These are phyloP conservation scores for Starmerella khaoyaiensis DNA, from an alignment of 805 yeast species.

Conservation along the genomic window DNA sequence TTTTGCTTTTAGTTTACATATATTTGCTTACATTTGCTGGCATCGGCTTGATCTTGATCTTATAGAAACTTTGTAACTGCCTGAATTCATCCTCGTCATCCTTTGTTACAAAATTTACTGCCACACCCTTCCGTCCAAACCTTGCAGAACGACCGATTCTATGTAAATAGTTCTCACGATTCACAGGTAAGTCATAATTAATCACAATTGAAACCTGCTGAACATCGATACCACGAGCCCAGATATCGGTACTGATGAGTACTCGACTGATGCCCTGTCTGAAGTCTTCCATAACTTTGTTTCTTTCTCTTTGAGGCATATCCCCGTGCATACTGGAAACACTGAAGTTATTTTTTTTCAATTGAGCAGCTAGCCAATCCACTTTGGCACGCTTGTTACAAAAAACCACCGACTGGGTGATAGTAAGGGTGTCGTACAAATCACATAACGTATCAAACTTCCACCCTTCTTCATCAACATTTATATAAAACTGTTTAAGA, in stretches of 20 bases:
- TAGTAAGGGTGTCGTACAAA: constrained; percentile 84
- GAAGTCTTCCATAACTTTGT: constrained; percentile 89
- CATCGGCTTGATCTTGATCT: constrained; percentile 82
- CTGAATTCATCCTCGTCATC: constrained; percentile 63
- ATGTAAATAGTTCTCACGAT: constrained; percentile 92
- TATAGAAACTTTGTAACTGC: constrained; percentile 78
- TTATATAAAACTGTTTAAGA: constrained; percentile 79
- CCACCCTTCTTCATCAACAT: constrained; percentile 85
- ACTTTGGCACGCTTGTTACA: constrained; percentile 95
- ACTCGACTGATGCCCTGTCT: constrained; percentile 87
- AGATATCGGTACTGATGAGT: constrained; percentile 87
- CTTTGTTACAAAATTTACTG: constrained; percentile 80
- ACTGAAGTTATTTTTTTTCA: constrained; percentile 71
- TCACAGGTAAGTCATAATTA: constrained; percentile 85
- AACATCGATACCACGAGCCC: constrained; percentile 98
- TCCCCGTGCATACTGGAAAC: constrained; percentile 96
- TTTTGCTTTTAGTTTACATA: constrained; percentile 5
- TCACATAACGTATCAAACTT: constrained; percentile 92
- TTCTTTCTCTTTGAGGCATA: constrained; percentile 90
- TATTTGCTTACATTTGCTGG: constrained; percentile 50
- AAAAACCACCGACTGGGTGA: constrained; percentile 95
- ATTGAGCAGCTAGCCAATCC: constrained; percentile 72
- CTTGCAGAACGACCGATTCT: constrained; percentile 98
- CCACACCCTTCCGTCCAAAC: constrained; percentile 93
- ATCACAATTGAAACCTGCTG: constrained; percentile 94